phyloP scores from a whole-genome alignment of 2,329 filamentous ascomycete species.

The Colletotrichum coccodes region DNA sequence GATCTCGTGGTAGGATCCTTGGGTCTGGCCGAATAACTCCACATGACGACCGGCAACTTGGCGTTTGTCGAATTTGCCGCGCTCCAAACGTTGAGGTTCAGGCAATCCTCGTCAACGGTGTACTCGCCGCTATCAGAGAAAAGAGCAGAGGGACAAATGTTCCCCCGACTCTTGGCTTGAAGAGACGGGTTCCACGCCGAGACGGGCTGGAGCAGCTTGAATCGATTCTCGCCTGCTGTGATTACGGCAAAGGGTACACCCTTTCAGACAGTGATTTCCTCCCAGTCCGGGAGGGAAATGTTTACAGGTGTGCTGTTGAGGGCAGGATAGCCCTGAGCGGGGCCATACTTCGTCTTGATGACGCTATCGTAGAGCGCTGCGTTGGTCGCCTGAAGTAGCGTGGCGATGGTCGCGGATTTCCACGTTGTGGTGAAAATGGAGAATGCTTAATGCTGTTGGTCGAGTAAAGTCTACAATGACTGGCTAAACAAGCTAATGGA shows the following conservation, averaged over 20 bases:
- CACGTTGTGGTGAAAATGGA: no score
- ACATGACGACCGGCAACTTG: constrained; percentile 43
- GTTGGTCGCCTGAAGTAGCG: background rate
- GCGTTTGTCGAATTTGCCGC: constrained; percentile 37
- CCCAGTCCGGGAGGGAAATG: constrained; percentile 21
- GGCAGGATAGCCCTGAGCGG: constrained; percentile 13
- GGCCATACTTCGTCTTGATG: background rate
- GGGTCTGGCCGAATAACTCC: constrained; percentile 36
- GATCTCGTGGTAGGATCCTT: constrained; percentile 48
- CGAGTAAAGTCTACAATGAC: no score
- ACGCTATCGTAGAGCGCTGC: background rate
- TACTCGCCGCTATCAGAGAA: background rate
- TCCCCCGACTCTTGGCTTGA: constrained; percentile 32
- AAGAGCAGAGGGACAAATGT: background rate
- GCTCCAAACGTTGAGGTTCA: constrained; percentile 46
- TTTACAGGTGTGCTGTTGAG: constrained; percentile 2
- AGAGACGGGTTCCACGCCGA: constrained; percentile 35
- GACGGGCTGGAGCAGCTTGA: background rate
- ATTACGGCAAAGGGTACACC: background rate
- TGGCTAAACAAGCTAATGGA: no score
- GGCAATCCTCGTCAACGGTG: constrained; percentile 42
- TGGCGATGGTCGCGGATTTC: background rate
- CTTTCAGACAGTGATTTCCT: constrained; percentile 5
- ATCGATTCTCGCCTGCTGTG: background rate
- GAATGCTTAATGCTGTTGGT: background rate